Percentiles rank a stretch among this genome's conserved stretches.
phyloP scores from a whole-genome alignment of 2,329 filamentous ascomycete species.

The Nectriaceae sp. region DNA sequence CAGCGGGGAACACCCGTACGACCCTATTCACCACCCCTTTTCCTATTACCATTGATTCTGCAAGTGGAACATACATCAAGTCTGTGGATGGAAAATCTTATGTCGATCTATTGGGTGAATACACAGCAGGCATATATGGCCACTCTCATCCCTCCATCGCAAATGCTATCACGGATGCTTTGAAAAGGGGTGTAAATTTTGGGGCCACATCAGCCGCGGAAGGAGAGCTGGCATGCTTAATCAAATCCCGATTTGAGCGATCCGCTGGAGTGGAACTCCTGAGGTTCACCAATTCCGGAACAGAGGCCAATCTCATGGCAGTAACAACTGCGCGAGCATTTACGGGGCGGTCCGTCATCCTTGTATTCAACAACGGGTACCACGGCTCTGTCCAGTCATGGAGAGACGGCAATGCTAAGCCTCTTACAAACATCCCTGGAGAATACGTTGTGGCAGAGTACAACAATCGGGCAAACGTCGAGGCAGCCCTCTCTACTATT shows the following conservation, averaged over 20 bases:
- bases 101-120: conserved; percentile 59
- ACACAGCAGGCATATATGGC: conserved; percentile 61
- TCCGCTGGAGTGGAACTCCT: conserved; percentile 47
- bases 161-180: conserved; percentile 42
- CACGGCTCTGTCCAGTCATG: conserved; percentile 39
- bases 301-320: conserved; percentile 59
- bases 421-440: neutral
- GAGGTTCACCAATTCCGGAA: conserved; percentile 61
- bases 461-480: conserved; percentile 50
- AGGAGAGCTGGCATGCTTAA: conserved; percentile 42
- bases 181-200: conserved; percentile 49
- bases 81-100: conserved; percentile 40
- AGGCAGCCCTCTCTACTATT: conserved; percentile 39
- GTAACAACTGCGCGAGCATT: conserved; percentile 45
- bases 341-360: conserved; percentile 35
- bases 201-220: conserved; percentile 52
- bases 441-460: conserved; percentile 59
- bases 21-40: conserved; percentile 37
- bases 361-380: conserved; percentile 43
- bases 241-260: conserved; percentile 53
- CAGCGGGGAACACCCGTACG: conserved; percentile 41
- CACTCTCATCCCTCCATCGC: conserved; percentile 56
- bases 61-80: conserved; percentile 16
- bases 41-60: conserved; percentile 25
- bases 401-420: conserved; percentile 4